Evolutionary conservation across 352 stramenopile genomes (phyloP).

Genomic region (Sclerospora graminicola): DNA sequence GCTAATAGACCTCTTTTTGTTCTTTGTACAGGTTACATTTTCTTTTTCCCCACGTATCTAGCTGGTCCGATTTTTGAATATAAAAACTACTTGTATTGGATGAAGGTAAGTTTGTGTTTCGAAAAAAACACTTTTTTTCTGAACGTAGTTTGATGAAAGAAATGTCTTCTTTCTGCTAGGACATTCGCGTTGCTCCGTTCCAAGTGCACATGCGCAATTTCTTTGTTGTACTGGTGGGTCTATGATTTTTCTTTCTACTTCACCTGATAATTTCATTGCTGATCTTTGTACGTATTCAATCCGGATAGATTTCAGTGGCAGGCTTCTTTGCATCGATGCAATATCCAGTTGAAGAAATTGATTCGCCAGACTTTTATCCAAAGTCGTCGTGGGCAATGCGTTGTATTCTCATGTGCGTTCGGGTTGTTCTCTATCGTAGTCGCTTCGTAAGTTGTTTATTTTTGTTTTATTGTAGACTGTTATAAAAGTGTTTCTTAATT

Average conservation of each 20-base stretch:
- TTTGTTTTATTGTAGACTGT: background rate
- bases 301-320: conserved; percentile 39
- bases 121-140: background rate
- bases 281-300: background rate
- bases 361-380: conserved; percentile 62
- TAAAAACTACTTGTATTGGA: conserved; percentile 77
- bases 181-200: conserved; percentile 51
- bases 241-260: background rate
- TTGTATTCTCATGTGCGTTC: conserved; percentile 64
- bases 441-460: conserved; percentile 48
- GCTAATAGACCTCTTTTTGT: background rate
- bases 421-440: conserved; percentile 74
- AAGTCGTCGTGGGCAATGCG: conserved; percentile 45
- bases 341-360: conserved; percentile 71
- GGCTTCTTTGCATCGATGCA: conserved; percentile 69
- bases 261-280: background rate
- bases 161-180: conserved; percentile 10
- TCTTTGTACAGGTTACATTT: conserved; percentile 52
- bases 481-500: background rate
- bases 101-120: conserved; percentile 28
- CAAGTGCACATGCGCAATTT: conserved; percentile 62
- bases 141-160: background rate
- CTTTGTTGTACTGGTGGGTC: conserved; percentile 56
- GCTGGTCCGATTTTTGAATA: conserved; percentile 78
- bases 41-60: conserved; percentile 84